Percentiles rank a stretch among this genome's conserved stretches.
phyloP scores from a whole-genome alignment of 1,284 basidiomycete genomes.

The Coniferiporia weirii region DNA sequence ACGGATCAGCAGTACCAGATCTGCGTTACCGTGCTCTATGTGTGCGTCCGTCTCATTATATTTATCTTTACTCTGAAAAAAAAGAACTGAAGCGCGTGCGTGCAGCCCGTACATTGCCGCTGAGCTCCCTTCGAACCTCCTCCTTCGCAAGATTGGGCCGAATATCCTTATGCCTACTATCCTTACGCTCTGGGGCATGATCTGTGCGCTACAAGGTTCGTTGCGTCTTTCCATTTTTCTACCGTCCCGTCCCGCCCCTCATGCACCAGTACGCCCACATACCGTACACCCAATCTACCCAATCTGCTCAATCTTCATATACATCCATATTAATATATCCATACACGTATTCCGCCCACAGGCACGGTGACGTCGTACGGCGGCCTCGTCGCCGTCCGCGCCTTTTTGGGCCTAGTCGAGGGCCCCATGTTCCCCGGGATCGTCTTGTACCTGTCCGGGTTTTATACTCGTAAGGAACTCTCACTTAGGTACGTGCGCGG shows the following conservation, averaged over 20 bases:
- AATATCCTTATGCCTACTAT: conserved; percentile 51
- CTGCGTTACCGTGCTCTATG: conserved; percentile 47
- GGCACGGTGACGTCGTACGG: conserved; percentile 49
- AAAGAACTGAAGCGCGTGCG: not conserved
- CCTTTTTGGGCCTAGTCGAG: conserved; percentile 62
- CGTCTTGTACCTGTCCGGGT: conserved; percentile 50
- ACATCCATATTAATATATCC: not conserved
- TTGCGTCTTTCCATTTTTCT: not conserved
- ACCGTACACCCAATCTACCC: too few species aligned
- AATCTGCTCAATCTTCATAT: too few species aligned
- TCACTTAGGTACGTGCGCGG: conserved; percentile 45
- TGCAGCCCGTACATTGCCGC: conserved; percentile 53
- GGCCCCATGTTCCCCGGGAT: conserved; percentile 56
- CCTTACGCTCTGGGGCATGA: conserved; percentile 53
- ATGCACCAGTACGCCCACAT: too few species aligned
- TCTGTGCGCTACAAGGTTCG: conserved; percentile 52
- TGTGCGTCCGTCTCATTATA: conserved; percentile 30
- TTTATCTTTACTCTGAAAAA: conserved; percentile 2
- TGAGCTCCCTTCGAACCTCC: conserved; percentile 55
- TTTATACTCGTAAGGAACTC: conserved; percentile 53
- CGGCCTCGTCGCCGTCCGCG: conserved; percentile 53
- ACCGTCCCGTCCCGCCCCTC: too few species aligned
- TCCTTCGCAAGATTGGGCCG: conserved; percentile 52
- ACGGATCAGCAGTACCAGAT: conserved; percentile 48
- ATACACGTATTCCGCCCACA: conserved; percentile 22